Base-by-base conservation (phyloP, 495 filamentous ascomycete species). In the Penicillium soppii region DNA sequence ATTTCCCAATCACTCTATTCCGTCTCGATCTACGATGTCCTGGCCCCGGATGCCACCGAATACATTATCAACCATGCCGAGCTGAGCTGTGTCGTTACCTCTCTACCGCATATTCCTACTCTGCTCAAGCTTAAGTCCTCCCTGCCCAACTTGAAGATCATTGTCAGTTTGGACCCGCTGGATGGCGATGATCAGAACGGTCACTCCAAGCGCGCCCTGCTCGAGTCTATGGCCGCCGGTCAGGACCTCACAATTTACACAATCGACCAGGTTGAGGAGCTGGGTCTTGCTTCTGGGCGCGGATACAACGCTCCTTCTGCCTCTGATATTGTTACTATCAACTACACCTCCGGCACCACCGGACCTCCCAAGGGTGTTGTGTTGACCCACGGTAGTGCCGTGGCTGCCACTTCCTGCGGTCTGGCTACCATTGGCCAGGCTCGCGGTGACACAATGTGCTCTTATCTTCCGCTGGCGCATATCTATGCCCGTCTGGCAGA, bases 281-380 rank as follows among this genome's bases (percentile, higher is more conserved):
- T 96, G 10, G 94, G 95, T 15, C 82, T 76, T 32, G 69, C 80
- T 17, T 81, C 83, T 5, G 85, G 85, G 23, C 78, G 82, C 26
- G 80, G 85, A 36, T 84, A 83, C 43, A 73, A 75, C 36, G 81
- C 87, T 25, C 92, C 94, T 7, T 71, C 69, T 25, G 82, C 88
- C 1, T 79, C 86, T 2, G 91, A 97, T 62, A 78, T 88, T 59
- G 78, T 95, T 48, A 97, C 94, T 26, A 91, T 98, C 72, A 98
- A 97, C 74, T 98, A 98, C 73, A 98, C 94, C 8, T 95, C 90
- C 10, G 94, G 94, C 15, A 98, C 94, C 8, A 98, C 94, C 0
- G 95, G 94, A 6, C 81, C 88, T 54, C 94, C 94, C 5, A 98
- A 98, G 73, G 94, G 94, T 49, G 94, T 97, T 5, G 76, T 92